These are phyloP conservation scores for Umbelopsis sp. DNA, from an alignment of 371 early-diverging fungal species.

Conservation along the genomic window DNA sequence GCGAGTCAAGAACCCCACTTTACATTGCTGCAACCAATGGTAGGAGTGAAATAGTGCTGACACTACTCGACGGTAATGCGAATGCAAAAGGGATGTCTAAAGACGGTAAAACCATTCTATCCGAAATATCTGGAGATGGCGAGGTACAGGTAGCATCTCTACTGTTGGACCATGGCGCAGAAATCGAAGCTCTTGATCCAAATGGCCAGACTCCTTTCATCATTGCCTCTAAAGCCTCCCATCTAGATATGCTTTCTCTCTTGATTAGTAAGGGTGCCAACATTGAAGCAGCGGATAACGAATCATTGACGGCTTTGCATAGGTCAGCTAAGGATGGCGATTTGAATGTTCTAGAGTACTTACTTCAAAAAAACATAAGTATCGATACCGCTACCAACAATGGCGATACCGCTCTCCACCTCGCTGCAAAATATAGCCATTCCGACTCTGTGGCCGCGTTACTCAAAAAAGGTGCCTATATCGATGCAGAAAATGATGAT, in stretches of 20 bases:
- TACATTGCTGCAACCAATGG: not conserved
- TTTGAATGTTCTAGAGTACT: not conserved
- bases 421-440: not conserved
- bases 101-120: not conserved
- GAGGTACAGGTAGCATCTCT: not conserved
- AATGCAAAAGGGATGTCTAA: not conserved
- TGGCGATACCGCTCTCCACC: not conserved
- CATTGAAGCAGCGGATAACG: not conserved
- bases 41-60: not conserved
- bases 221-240: not conserved
- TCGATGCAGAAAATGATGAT: not conserved
- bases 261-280: not conserved
- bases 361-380: not conserved
- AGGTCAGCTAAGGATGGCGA: not conserved
- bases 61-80: not conserved
- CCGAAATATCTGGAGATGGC: not conserved
- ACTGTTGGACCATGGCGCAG: not conserved
- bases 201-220: not conserved
- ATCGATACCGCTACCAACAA: not conserved
- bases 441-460: not conserved
- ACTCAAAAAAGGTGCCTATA: not conserved
- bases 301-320: not conserved
- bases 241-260: not conserved
- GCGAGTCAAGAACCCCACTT: not conserved
- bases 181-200: not conserved